Evolutionary conservation across 495 filamentous ascomycete genomes (phyloP).

Genomic region (Friedmanniomyces endolithicus): DNA sequence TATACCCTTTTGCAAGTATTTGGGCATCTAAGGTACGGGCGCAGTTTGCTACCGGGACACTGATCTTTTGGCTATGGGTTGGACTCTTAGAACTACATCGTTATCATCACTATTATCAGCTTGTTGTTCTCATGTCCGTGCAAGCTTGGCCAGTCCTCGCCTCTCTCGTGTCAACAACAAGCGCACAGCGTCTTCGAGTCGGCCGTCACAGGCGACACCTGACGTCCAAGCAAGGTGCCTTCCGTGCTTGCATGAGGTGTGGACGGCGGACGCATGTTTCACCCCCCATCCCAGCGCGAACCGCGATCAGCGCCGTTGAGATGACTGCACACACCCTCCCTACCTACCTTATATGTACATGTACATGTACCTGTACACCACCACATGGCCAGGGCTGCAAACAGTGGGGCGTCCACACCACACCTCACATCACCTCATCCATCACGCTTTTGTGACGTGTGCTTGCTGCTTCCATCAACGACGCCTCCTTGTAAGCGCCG

Average conservation of each 20-base stretch:
- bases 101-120: background rate
- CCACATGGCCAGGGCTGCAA: too few species aligned
- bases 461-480: background rate
- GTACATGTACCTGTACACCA: too few species aligned
- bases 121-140: too few species aligned
- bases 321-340: too few species aligned
- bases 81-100: background rate
- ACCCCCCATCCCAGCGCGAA: background rate
- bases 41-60: background rate
- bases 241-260: too few species aligned
- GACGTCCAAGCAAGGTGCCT: background rate
- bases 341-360: too few species aligned
- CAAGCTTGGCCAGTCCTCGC: too few species aligned
- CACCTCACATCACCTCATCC: background rate
- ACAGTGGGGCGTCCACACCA: too few species aligned
- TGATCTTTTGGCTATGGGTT: background rate
- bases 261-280: background rate
- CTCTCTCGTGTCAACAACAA: background rate
- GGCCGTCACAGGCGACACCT: too few species aligned
- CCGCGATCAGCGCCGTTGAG: conserved; percentile 4
- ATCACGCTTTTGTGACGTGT: too few species aligned
- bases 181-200: too few species aligned
- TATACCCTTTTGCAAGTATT: conserved; percentile 7
- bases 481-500: background rate
- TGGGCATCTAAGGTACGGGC: background rate